Evolutionary conservation across 2,329 filamentous ascomycete species (phyloP), one percentile per base, ranked within the genome.

Genomic region (Nakataea oryzae): DNA sequence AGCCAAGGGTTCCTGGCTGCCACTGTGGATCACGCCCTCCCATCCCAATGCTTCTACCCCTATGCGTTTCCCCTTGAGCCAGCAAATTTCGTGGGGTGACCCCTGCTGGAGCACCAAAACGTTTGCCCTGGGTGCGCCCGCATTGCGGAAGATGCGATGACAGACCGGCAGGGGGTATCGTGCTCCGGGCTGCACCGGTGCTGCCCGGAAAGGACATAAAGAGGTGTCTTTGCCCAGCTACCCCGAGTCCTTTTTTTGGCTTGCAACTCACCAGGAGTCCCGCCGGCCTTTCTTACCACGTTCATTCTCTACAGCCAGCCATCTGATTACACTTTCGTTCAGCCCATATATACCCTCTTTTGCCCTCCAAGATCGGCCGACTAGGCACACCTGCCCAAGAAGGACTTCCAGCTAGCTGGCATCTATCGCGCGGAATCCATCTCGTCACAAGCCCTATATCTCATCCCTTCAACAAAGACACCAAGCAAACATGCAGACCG

Each of bases 401-500:
- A 26, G 5, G 24, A 34, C 14, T 12, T 29, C 14, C 50, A n/a
- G 8, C 27, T 34, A 14, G 9, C 24, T 26, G 12, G n/a, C 26
- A 30, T 30, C 13, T 29, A 55, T 28, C 17, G 9, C 28, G n/a
- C 28, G 21, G 14, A 14, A 14, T 55, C 54, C 12, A 30, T n/a
- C 27, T 55, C 29, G 13, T 28, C 27, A 4, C 14, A 29, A 13
- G 27, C 27, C 24, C 29, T 3, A 29, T 13, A 26, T 41, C 21
- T 41, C 34, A 13, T 26, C n/a, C 24, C 56, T 30, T 12, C 7
- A 17, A 6, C 27, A 47, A 54, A 55, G 28, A 55, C 59, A 32
- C 24, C 17, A 24, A 32, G 21, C 24, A 63, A 66, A 62, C 28
- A 66, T 66, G 65, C 65, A 65, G 57, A 63, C 63, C 62, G 59